phyloP scores from a whole-genome alignment of 202 grass and related monocot genomes.

The Zizania palustris region DNA sequence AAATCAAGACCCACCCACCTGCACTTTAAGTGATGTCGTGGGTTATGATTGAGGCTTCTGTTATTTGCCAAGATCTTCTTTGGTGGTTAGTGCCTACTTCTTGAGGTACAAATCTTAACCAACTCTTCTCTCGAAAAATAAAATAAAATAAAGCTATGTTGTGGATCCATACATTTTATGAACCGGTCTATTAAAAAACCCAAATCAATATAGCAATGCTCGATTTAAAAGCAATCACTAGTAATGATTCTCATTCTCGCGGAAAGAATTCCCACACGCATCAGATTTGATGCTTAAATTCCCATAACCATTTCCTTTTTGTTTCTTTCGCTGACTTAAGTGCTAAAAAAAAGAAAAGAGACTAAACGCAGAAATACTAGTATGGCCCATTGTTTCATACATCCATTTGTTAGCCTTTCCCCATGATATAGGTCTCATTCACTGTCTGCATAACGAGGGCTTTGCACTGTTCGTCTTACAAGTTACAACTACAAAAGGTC shows the following conservation, averaged over 20 bases:
- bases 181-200: not conserved
- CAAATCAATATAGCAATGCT: constrained; percentile 15
- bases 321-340: constrained; percentile 30
- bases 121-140: not conserved
- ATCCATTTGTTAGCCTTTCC: constrained; percentile 45
- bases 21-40: not conserved
- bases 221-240: constrained; percentile 43
- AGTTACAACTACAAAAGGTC: no score
- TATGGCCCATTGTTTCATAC: constrained; percentile 8
- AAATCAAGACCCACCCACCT: not conserved
- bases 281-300: constrained; percentile 52
- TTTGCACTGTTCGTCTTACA: constrained; percentile 15
- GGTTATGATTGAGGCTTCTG: constrained; percentile 3
- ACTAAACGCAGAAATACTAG: constrained; percentile 39
- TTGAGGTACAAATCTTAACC: constrained; percentile 22
- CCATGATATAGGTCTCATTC: constrained; percentile 26
- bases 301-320: constrained; percentile 25
- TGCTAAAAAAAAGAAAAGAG: constrained; percentile 52
- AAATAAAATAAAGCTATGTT: not conserved
- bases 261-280: constrained; percentile 39
- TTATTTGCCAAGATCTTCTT: constrained; percentile 5
- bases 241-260: constrained; percentile 57
- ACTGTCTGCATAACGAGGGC: not conserved
- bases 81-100: constrained; percentile 10
- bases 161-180: not conserved